These are phyloP conservation scores for Vicia sativa DNA, from an alignment of 306 rosid genomes.

Conservation along the genomic window DNA sequence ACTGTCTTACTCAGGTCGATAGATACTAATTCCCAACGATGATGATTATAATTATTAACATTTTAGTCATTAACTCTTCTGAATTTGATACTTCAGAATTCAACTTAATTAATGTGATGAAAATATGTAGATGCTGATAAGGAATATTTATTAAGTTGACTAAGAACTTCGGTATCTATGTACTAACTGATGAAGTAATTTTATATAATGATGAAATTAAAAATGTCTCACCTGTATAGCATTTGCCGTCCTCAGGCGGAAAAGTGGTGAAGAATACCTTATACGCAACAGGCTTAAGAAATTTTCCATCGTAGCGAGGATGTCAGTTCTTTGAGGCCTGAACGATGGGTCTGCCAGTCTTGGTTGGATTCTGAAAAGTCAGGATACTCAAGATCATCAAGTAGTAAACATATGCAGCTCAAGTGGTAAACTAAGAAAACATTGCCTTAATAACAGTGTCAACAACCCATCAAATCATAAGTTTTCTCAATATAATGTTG, in stretches of 20 bases:
- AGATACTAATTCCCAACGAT: background rate
- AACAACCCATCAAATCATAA: slow-evolving; percentile 5
- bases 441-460: slow-evolving; percentile 22
- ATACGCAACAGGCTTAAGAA: slow-evolving; percentile 67
- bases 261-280: slow-evolving; percentile 94
- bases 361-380: slow-evolving; percentile 73
- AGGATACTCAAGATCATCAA: slow-evolving; percentile 23
- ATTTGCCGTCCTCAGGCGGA: slow-evolving; percentile 80
- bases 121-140: background rate
- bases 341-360: slow-evolving; percentile 87
- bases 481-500: background rate
- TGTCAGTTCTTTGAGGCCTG: slow-evolving; percentile 68
- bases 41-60: background rate
- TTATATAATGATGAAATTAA: slow-evolving; percentile 21
- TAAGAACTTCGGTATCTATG: slow-evolving; percentile 1
- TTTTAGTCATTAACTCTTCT: background rate
- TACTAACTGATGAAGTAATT: slow-evolving; percentile 13
- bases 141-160: background rate
- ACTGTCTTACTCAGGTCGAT: background rate
- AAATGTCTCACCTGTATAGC: slow-evolving; percentile 73
- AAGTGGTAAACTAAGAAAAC: slow-evolving; percentile 29
- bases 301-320: slow-evolving; percentile 64
- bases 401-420: slow-evolving; percentile 21
- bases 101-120: background rate
- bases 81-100: background rate